Conservation (phyloP, 2,329 filamentous ascomycete species). For the Fusarium marasasianum region DNA sequence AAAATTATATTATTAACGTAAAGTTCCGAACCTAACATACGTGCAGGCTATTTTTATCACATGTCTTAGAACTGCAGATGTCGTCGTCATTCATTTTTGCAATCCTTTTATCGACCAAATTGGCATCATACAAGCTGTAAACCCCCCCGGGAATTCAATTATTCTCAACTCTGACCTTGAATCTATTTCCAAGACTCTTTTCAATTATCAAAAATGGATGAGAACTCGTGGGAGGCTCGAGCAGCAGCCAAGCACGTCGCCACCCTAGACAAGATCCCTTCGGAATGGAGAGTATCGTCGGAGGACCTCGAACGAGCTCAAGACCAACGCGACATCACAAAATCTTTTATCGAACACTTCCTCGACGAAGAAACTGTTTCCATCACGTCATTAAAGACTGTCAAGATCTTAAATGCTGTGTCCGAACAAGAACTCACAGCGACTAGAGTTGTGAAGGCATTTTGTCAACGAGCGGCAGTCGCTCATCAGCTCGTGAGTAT, state of each 20-base stretch:
- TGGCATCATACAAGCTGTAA: too few species aligned
- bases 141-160: rapidly evolving
- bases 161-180: not conserved
- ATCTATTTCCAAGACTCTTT: rapidly evolving
- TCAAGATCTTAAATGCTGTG: slow-evolving; percentile 1
- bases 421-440: slow-evolving; percentile 13
- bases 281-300: slow-evolving; percentile 30
- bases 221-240: slow-evolving; percentile 9
- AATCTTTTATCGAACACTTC: slow-evolving; percentile 32
- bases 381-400: slow-evolving; percentile 18
- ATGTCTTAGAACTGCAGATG: not conserved
- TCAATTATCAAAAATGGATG: not conserved
- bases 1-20: too few species aligned
- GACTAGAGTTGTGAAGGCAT: slow-evolving; percentile 59
- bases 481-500: slow-evolving; percentile 63
- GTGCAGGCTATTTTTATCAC: not conserved
- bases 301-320: slow-evolving; percentile 21
- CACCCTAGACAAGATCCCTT: slow-evolving; percentile 26
- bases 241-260: slow-evolving; percentile 31
- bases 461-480: slow-evolving; percentile 58
- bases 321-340: slow-evolving; percentile 23
- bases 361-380: not conserved
- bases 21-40: rapidly evolving
- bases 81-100: not conserved
- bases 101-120: too few species aligned